phyloP scores from a whole-genome alignment of 2,329 filamentous ascomycete genomes.

The Trichoderma pleuroti region DNA sequence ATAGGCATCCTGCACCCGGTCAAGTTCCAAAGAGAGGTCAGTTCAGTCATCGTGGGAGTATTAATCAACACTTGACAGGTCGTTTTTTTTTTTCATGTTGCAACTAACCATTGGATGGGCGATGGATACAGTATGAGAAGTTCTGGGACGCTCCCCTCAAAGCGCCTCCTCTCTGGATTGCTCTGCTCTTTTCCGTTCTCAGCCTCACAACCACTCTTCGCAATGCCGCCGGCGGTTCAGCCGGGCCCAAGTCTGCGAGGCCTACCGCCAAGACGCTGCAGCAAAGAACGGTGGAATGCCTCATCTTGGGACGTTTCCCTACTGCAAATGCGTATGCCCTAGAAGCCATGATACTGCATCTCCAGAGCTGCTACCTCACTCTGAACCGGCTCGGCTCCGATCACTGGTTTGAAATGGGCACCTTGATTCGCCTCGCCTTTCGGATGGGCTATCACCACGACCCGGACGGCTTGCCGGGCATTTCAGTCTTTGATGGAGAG shows the following conservation, averaged over 20 bases:
- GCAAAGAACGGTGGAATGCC: not conserved
- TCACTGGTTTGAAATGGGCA: constrained; percentile 11
- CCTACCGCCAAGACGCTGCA: not conserved
- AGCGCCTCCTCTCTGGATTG: not conserved
- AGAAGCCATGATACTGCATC: not conserved
- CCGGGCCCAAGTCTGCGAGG: not conserved
- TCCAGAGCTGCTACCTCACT: not conserved
- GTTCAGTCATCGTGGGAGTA: not conserved
- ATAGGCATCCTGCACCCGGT: constrained; percentile 1
- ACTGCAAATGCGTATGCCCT: not conserved
- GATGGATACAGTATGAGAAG: not conserved
- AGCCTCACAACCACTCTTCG: not conserved
- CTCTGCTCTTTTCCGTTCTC: not conserved
- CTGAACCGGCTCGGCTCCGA: not conserved
- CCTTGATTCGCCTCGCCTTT: constrained; percentile 1
- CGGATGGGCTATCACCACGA: constrained; percentile 5
- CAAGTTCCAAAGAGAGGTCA: constrained; percentile 7
- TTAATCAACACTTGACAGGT: not conserved
- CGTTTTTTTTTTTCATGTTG: not conserved
- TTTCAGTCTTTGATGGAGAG: constrained; percentile 8
- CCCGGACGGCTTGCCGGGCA: not conserved
- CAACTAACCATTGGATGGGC: not conserved
- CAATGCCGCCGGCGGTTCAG: not conserved
- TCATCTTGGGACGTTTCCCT: not conserved
- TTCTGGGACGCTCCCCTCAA: constrained; percentile 3